phyloP scores from a whole-genome alignment of 148 eudicot genomes.

The Persicaria tinctoria region DNA sequence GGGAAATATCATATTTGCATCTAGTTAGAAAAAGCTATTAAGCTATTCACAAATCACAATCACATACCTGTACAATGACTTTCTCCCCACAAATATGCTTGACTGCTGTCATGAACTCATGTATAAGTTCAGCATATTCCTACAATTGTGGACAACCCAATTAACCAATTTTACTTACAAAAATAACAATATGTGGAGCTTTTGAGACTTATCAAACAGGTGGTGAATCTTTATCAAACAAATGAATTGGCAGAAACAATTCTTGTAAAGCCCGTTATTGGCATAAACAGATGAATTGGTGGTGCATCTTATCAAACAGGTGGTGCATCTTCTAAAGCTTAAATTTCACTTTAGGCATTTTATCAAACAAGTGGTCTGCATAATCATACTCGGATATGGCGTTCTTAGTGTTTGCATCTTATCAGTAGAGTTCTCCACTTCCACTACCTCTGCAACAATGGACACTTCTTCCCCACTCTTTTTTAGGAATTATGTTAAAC shows the following conservation, averaged over 20 bases:
- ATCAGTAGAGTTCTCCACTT: conserved; percentile 71
- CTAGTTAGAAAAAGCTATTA: neutral
- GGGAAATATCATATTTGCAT: neutral
- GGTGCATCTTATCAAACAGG: no score
- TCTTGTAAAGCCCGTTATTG: no score
- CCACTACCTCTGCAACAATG: conserved; percentile 85
- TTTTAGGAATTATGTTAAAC: conserved; percentile 1
- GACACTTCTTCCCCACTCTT: conserved; percentile 90
- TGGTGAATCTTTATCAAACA: no score
- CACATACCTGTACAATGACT: conserved; percentile 78
- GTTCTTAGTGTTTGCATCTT: conserved; percentile 63
- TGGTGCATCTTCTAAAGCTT: no score
- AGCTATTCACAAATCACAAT: neutral
- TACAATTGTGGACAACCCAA: conserved; percentile 15
- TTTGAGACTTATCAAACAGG: neutral
- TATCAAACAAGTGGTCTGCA: no score
- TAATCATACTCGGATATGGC: no score
- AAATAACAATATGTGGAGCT: neutral
- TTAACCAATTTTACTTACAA: neutral
- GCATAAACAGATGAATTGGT: no score
- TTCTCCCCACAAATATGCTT: conserved; percentile 93
- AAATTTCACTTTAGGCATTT: no score
- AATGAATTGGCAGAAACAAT: no score
- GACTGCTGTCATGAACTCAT: conserved; percentile 89
- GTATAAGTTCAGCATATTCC: conserved; percentile 91